Conservation (phyloP, 257 asterid species). For the Lycium barbarum region DNA sequence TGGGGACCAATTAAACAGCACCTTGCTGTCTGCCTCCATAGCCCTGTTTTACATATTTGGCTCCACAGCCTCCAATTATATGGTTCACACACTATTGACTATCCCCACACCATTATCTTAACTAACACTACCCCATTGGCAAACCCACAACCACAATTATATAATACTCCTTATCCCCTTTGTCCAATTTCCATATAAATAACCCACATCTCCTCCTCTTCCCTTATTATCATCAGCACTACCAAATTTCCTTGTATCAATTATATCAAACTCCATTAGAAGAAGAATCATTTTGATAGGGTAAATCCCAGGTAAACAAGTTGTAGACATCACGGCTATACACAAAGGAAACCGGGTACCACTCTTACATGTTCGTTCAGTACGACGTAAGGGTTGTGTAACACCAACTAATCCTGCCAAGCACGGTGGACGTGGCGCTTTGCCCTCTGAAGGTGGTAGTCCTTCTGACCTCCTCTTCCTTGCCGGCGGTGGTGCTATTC, state of each 20-base stretch:
- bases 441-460: conserved; percentile 96
- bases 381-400: conserved; percentile 80
- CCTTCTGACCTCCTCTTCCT: conserved; percentile 99
- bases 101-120: too few relatives aligned
- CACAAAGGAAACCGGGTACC: conserved; percentile 60
- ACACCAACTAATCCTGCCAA: conserved; percentile 85
- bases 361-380: conserved; percentile 62
- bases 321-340: conserved; percentile 92
- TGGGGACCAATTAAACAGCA: too few relatives aligned
- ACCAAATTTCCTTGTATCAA: not conserved
- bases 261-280: not conserved
- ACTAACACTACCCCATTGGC: too few relatives aligned
- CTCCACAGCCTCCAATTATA: too few relatives aligned
- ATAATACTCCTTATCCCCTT: too few relatives aligned
- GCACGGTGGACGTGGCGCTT: conserved; percentile 99
- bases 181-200: too few relatives aligned
- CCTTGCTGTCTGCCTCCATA: too few relatives aligned
- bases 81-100: too few relatives aligned
- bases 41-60: too few relatives aligned
- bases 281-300: conserved; percentile 16
- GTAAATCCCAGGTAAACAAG: conserved; percentile 51
- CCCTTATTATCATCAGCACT: not conserved
- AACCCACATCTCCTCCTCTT: too few relatives aligned
- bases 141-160: too few relatives aligned
- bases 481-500: conserved; percentile 84